Percentiles rank a stretch among this genome's conserved stretches.
Evolutionary conservation across 306 rosid species (phyloP).

Genomic region (Begonia loranthoides): DNA sequence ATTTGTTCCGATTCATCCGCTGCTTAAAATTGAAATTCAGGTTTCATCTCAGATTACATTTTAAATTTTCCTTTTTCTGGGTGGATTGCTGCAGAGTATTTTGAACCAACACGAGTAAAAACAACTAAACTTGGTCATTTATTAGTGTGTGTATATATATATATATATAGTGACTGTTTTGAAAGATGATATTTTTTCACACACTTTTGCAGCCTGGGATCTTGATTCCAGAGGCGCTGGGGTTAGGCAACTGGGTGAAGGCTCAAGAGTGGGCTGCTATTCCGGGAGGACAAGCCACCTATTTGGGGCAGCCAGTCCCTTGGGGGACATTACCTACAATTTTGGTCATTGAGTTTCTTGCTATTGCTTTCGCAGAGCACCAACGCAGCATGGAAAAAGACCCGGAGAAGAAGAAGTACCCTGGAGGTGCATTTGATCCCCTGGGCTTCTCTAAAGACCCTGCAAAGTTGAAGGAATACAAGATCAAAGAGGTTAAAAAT

Average conservation of each 20-base stretch:
- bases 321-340: conserved; percentile 97
- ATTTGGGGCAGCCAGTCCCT: conserved; percentile 94
- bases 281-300: conserved; percentile 95
- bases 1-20: no score
- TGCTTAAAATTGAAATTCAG: no score
- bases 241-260: conserved; percentile 92
- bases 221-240: conserved; percentile 91
- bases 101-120: no score
- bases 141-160: no score
- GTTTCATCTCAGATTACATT: no score
- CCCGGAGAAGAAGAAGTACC: conserved; percentile 93
- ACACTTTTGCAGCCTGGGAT: conserved; percentile 67
- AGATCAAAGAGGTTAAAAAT: conserved; percentile 83
- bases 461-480: conserved; percentile 67
- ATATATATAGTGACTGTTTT: no score
- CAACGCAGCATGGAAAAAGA: conserved; percentile 97
- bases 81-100: no score
- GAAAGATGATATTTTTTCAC: no score
- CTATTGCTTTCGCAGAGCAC: conserved; percentile 93
- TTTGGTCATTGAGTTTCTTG: conserved; percentile 70
- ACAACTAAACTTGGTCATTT: no score
- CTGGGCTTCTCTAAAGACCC: conserved; percentile 98
- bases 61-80: no score
- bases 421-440: conserved; percentile 97
- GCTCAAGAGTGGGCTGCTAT: conserved; percentile 96